phyloP scores from a whole-genome alignment of 208 protist genomes.

The Naegleria fowleri region DNA sequence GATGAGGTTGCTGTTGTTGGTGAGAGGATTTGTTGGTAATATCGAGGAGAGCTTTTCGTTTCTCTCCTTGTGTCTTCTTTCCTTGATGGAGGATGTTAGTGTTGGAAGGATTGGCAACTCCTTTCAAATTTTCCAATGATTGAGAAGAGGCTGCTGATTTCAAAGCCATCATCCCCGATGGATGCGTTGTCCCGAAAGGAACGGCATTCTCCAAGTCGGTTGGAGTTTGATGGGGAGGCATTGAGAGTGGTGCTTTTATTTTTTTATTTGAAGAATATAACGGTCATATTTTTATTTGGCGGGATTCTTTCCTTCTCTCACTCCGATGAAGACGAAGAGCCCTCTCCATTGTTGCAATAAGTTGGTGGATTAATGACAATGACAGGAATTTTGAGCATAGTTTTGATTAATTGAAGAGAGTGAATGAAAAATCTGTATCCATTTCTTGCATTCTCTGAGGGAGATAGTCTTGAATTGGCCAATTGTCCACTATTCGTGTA shows the following conservation, averaged over 20 bases:
- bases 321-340: neutral
- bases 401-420: neutral
- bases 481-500: neutral
- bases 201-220: neutral
- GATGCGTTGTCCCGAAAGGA: neutral
- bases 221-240: neutral
- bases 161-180: neutral
- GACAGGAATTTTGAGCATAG: neutral
- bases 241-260: too few relatives aligned
- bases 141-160: neutral
- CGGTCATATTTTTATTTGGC: too few relatives aligned
- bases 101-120: neutral
- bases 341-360: neutral
- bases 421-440: slow-evolving; percentile 5
- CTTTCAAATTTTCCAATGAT: too few relatives aligned
- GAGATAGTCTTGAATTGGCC: neutral
- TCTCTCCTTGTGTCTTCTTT: neutral
- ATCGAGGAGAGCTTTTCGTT: neutral
- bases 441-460: neutral
- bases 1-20: neutral
- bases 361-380: slow-evolving; percentile 19
- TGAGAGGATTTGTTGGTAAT: neutral
- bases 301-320: too few relatives aligned
- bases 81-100: too few relatives aligned
- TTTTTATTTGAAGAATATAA: too few relatives aligned